A percentile compares a stretch with the other conserved stretches of the same genome.
Evolutionary conservation across 2,329 filamentous ascomycete genomes (phyloP).

Genomic region (Alternaria consortialis): DNA sequence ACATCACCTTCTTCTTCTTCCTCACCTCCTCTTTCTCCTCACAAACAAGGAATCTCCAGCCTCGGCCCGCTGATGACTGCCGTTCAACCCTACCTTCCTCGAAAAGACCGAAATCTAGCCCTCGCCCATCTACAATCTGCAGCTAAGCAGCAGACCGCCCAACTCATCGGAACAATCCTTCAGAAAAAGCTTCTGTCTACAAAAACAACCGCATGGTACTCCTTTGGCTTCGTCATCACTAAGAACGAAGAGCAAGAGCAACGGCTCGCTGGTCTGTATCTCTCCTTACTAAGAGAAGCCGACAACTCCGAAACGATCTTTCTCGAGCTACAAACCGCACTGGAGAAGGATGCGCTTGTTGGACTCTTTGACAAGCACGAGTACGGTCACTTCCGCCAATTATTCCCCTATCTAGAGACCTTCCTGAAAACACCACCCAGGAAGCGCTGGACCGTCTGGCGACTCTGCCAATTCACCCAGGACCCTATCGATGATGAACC

Average conservation of each 20-base stretch:
- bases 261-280: constrained; percentile 19
- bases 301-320: constrained; percentile 9
- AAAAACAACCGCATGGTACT: constrained; percentile 12
- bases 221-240: constrained; percentile 28
- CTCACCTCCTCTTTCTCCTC: too few species aligned
- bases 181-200: neutral
- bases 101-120: neutral
- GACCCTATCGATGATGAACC: constrained; percentile 14
- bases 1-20: fast-evolving
- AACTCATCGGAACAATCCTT: constrained; percentile 7
- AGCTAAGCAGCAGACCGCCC: constrained; percentile 6
- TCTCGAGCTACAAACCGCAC: constrained; percentile 14
- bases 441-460: constrained; percentile 22
- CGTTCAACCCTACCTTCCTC: neutral
- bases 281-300: constrained; percentile 9
- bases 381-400: neutral
- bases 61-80: neutral
- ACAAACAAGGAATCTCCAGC: neutral
- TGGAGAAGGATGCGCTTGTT: constrained; percentile 8
- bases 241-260: constrained; percentile 11
- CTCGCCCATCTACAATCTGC: constrained; percentile 1
- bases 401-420: constrained; percentile 10
- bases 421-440: constrained; percentile 17
- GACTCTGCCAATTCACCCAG: constrained; percentile 28
- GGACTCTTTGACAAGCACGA: constrained; percentile 18